phyloP scores from a whole-genome alignment of 371 early-diverging fungal species.

The Coemansia linderi region DNA sequence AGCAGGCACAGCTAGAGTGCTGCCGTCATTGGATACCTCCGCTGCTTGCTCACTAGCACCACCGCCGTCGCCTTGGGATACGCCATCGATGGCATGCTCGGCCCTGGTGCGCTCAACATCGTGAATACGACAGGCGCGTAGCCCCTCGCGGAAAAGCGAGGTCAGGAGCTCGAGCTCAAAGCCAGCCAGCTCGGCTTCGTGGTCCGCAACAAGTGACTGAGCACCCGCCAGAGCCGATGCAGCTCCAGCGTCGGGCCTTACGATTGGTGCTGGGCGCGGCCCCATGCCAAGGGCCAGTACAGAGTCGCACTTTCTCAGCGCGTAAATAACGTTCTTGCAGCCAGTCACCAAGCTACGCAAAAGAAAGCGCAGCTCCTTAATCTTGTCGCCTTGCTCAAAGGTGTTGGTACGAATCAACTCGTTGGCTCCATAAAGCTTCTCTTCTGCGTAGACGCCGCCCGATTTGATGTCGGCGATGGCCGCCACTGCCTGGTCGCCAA shows the following conservation, averaged over 20 bases:
- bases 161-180: constrained; percentile 53
- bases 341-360: constrained; percentile 87
- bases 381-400: constrained; percentile 48
- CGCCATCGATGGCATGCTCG: constrained; percentile 45
- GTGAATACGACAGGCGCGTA: constrained; percentile 79
- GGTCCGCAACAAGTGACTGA: constrained; percentile 20
- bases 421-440: constrained; percentile 36
- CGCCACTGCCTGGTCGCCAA: constrained; percentile 34
- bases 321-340: constrained; percentile 77
- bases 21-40: constrained; percentile 21
- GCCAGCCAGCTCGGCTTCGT: constrained; percentile 68
- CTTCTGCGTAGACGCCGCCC: constrained; percentile 31
- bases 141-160: constrained; percentile 79
- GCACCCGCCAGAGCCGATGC: neutral
- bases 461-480: constrained; percentile 29
- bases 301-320: constrained; percentile 75
- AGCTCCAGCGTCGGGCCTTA: neutral
- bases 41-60: constrained; percentile 37
- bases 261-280: constrained; percentile 7
- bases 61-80: constrained; percentile 28
- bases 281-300: constrained; percentile 57
- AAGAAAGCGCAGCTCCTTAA: constrained; percentile 68
- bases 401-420: constrained; percentile 51
- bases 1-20: constrained; percentile 30
- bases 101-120: constrained; percentile 64